These are phyloP conservation scores for Grosmannia huntii DNA, from an alignment of 2,329 filamentous ascomycete species.

Conservation along the genomic window DNA sequence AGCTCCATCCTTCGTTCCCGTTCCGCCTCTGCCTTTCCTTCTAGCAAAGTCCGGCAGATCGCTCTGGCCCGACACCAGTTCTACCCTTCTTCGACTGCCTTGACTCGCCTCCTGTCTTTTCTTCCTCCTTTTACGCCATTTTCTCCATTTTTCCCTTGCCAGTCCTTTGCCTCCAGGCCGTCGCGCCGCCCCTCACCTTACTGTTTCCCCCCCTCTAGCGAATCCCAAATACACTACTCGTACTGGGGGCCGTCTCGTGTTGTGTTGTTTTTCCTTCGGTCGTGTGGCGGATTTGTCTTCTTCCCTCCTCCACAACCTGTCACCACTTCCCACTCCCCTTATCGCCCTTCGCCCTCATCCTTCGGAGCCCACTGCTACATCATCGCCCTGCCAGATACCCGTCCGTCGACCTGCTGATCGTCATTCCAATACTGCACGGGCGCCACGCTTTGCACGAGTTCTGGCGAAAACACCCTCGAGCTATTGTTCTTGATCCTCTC, in stretches of 20 bases:
- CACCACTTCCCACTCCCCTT: neutral
- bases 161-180: slow-evolving; percentile 1
- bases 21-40: neutral
- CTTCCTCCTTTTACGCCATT: neutral
- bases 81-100: neutral
- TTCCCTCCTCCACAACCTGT: neutral
- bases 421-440: neutral
- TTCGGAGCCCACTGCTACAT: neutral
- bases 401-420: neutral
- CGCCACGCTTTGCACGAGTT: neutral
- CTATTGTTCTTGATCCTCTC: neutral
- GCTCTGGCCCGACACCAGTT: neutral
- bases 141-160: slow-evolving; percentile 1
- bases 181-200: slow-evolving; percentile 3
- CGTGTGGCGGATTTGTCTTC: slow-evolving; percentile 9
- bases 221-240: slow-evolving; percentile 1
- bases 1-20: neutral
- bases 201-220: neutral
- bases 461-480: neutral
- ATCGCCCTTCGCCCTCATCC: neutral
- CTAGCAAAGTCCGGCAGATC: neutral
- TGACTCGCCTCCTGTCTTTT: neutral
- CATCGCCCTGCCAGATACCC: neutral
- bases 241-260: neutral
- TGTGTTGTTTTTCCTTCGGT: slow-evolving; percentile 2